Percentiles rank a stretch among this genome's conserved stretches.
phyloP scores from a whole-genome alignment of 2,329 filamentous ascomycete species.

The Fusarium newnesense region DNA sequence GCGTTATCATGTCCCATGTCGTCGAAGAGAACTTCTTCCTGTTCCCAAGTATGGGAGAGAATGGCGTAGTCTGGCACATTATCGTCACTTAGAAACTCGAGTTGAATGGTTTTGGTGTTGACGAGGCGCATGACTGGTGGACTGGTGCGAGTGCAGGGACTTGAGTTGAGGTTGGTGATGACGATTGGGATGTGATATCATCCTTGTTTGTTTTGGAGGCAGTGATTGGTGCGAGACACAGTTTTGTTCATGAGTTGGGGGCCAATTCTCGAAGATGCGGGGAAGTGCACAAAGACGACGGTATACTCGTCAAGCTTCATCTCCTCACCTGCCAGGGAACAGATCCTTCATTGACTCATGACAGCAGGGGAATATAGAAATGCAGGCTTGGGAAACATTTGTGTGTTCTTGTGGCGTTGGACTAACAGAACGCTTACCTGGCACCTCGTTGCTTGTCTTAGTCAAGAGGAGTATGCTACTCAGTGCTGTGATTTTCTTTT shows the following conservation, averaged over 20 bases:
- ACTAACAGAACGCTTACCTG: no score
- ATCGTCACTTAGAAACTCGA: background rate
- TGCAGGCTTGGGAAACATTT: no score
- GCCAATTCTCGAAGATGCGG: background rate
- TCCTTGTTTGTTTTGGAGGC: background rate
- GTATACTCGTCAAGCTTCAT: no score
- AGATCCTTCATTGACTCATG: no score
- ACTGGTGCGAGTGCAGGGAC: no score
- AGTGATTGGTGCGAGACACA: background rate
- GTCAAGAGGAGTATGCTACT: no score
- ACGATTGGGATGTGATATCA: background rate
- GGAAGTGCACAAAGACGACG: background rate
- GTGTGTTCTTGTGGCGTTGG: no score
- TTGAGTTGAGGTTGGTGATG: background rate
- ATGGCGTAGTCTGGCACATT: constrained; percentile 10
- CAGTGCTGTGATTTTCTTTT: no score
- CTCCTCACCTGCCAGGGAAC: no score
- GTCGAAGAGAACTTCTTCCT: constrained; percentile 18
- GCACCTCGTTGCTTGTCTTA: no score
- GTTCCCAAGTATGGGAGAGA: constrained; percentile 10
- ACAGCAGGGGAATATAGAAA: no score
- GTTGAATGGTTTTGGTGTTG: background rate
- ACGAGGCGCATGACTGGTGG: constrained; percentile 38
- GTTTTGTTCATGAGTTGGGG: background rate
- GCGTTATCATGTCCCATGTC: background rate